Evolutionary conservation across 495 filamentous ascomycete species (phyloP).

Genomic region (Tuber microsphaerosporum): DNA sequence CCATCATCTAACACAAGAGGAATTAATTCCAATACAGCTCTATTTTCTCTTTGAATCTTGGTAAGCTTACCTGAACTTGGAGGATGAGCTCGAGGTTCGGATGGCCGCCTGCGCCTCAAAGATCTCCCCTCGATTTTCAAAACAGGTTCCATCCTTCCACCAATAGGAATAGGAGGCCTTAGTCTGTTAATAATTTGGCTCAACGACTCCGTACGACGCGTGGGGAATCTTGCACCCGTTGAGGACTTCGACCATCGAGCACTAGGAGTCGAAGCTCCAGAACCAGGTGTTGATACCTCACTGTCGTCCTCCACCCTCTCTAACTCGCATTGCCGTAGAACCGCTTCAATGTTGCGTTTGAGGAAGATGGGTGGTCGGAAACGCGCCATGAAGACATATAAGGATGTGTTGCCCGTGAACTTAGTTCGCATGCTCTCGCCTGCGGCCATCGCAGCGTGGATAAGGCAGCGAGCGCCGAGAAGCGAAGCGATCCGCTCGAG

Average conservation of each 20-base stretch:
- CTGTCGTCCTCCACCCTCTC: constrained; percentile 6
- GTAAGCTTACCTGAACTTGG: neutral
- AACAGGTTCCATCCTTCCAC: constrained; percentile 25
- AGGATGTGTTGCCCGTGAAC: constrained; percentile 36
- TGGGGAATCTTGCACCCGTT: constrained; percentile 21
- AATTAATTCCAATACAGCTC: neutral
- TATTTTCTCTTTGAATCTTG: neutral
- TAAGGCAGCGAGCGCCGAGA: neutral
- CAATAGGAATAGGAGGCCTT: constrained; percentile 28
- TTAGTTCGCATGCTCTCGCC: constrained; percentile 22
- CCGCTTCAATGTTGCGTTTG: constrained; percentile 34
- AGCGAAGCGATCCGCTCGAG: neutral
- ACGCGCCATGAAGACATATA: constrained; percentile 35
- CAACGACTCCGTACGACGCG: constrained; percentile 22
- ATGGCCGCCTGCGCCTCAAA: constrained; percentile 26
- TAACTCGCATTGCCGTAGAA: constrained; percentile 28
- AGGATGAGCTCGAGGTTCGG: constrained; percentile 14
- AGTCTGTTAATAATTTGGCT: constrained; percentile 30
- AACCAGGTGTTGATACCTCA: neutral
- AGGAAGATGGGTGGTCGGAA: constrained; percentile 31
- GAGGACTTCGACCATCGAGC: constrained; percentile 19
- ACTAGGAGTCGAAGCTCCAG: neutral
- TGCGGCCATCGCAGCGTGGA: constrained; percentile 15
- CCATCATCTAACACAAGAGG: neutral
- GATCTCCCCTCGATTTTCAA: constrained; percentile 36